Base-by-base conservation (phyloP, 169 alveolate species). In the Plasmodium knowlesi region DNA sequence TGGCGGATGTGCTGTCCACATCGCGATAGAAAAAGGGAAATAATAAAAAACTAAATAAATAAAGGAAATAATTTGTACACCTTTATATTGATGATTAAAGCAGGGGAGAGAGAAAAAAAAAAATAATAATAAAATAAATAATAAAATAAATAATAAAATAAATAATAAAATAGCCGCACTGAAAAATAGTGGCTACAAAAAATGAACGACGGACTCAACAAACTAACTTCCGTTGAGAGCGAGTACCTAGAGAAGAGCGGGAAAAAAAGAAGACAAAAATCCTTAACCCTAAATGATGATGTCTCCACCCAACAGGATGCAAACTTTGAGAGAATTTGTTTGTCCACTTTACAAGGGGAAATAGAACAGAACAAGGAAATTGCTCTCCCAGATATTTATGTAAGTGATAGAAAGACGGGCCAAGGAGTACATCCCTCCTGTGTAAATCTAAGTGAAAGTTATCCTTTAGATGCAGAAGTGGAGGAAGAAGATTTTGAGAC, bases 171-270 rank as follows among this genome's bases (percentile, higher is more conserved):
- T 43, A 6, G 85, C 46, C 8, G 19, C 70, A 10, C 41, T 25
- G 25, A 16, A 3, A 3, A 5, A 30, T 28, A 54, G 46, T 3
- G 19, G 25, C 54, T 54, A 39, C 34, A 28, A 19, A 83, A 61
- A 67, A 85, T 85, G 93, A 34, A 74, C 28, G 76, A 37, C 61
- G 93, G 37, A 19, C 25, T 85, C 22, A 85, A 30, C 76, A 85
- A 85, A 74, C 57, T 85, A 85, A 85, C 93, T 0, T 85, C 93
- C 57, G 86, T 85, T 1, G 93, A 85, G 46, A 85, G 43, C 61
- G 93, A 85, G 43, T 85, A 85, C 43, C 61, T 85, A 9, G 70
- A 85, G 79, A 85, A 85, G 30, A 73, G 93, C 67, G 85, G 93
- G 19, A 85, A 85, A 46, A 85, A 85, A 74, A 74, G 93, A 74